Evolutionary conservation across 495 filamentous ascomycete species (phyloP).

Genomic region (Pyrenopolyporus hunteri): DNA sequence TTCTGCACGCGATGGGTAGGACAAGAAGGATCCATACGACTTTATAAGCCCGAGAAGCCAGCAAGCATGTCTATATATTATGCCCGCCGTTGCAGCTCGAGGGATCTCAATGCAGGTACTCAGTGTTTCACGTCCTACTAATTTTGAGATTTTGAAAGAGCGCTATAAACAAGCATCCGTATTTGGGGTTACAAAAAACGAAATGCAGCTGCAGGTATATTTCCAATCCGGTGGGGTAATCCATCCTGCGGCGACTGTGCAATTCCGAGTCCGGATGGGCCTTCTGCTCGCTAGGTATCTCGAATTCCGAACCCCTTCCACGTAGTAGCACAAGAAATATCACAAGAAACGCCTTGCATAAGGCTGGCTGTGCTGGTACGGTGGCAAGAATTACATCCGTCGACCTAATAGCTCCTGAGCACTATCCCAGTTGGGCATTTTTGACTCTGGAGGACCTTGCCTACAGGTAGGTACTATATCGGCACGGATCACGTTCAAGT

Average conservation of each 20-base stretch:
- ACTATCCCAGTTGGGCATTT: not conserved
- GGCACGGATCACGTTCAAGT: not conserved
- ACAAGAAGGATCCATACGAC: constrained; percentile 24
- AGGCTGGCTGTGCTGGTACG: constrained; percentile 18
- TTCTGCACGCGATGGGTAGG: constrained; percentile 11
- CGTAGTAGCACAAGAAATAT: constrained; percentile 18
- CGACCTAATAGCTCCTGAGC: not conserved
- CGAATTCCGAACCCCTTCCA: constrained; percentile 2
- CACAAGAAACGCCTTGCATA: constrained; percentile 27
- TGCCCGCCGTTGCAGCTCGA: constrained; percentile 16
- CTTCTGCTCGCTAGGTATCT: no score
- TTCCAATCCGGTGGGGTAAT: constrained; percentile 16
- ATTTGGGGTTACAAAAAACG: constrained; percentile 9
- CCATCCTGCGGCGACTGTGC: constrained; percentile 13
- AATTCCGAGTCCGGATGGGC: constrained; percentile 7
- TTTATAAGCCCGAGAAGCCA: constrained; percentile 17
- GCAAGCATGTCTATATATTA: not conserved
- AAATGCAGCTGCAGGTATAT: no score
- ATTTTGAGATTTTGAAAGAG: constrained; percentile 2
- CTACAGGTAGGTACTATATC: not conserved
- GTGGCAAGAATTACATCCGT: constrained; percentile 17
- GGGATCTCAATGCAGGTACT: constrained; percentile 29
- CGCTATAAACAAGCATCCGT: not conserved
- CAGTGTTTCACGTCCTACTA: constrained; percentile 19
- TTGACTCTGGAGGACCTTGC: not conserved